Base-by-base conservation (phyloP, 2,329 filamentous ascomycete genomes). In the Lasiodiplodia hormozganensis region DNA sequence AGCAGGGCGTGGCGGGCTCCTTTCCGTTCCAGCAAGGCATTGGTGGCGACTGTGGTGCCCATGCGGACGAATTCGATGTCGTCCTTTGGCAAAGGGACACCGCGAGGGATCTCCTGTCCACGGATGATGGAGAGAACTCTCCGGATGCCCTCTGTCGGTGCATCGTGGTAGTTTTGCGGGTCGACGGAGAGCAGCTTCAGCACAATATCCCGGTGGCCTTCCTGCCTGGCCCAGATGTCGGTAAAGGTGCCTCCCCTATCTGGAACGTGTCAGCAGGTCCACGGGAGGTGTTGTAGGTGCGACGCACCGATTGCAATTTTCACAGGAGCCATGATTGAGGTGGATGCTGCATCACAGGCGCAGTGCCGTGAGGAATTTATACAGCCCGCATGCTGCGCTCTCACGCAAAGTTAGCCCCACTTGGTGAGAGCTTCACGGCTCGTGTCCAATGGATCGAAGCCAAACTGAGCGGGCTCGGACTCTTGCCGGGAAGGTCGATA, bases 241-340 rank as follows among this genome's bases (percentile, higher is more conserved):
- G 94, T 97, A 78, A 97, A 97, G 31, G 94, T 97, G 68, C 94
- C 94, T 72, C 94, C 94, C 28, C 62, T 54, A 23, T 65, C 62
- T 65, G 21, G 3, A 10, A 47, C 2, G 11, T 8, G 21, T 56
- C 36, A 65, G 34, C n/a, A 21, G 12, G 16, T 16, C 21, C 16
- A 3, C 31, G 4, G 43, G 10, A 4, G 11, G 5, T 14, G 3
- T 38, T 3, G 18, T n/a, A n/a, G 18, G 2, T 23, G 21, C 21
- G 1, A 12, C 62, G 3, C 43, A 65, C 62, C 62, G 51, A 65
- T 65, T 31, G 62, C 62, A 5, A 65, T 65, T 51, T 65, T 65
- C 34, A 65, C 51, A 4, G 62, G 62, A 10, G 28, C 28, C 60
- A 64, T 64, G 31, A 16, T 25, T 28, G 34, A 2, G 34, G 36